Base-by-base conservation (phyloP, 768 basidiomycete genomes). In the Terana coerulea region DNA sequence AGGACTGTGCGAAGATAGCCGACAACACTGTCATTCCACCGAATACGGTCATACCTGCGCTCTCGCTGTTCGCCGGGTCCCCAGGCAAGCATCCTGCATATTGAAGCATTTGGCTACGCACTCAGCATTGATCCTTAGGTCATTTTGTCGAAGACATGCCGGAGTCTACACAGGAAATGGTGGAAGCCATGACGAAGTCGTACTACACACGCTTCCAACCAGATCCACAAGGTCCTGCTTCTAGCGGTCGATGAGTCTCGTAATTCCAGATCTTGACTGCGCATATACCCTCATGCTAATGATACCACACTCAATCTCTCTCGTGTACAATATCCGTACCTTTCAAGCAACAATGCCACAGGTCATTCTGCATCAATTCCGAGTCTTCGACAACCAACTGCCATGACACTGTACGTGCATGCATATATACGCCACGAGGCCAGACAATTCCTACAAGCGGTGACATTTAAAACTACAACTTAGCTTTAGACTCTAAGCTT, bases 151-250 rank as follows among this genome's bases (percentile, higher is more conserved):
- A 86, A 64, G 89, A 93, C 60, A 78, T 97, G 8, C 90, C 95
- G 0, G 95, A 98, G 67, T 91, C 93, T 14, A 95, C 91, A 15
- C 93, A 95, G 66, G 95, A 98, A 61, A 80, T 87, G 57, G 82
- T 93, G 0, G 94, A 98, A 66, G 78, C 84, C 0, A 78, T 81
- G 55, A 92, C 92, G 1, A 95, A 95, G 62, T 79, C 83, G 35
- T 87, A 84, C 61, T 95, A 95, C 66, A 82, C 81, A 9, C 82
- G 88, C 1, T 98, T 95, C 66, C 64, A 63, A 34, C 60, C 62
- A 9, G 37, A 58, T 8, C 59, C 61, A 0, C 31, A 46, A 12
- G 30, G 19, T 3, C 37, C 49, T 15, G 29, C 49, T 21, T 9
- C 37, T 11, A 29, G 34, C 28, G 21, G 21, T 6, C 28, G 45